Evolutionary conservation across 306 rosid species (phyloP).

Genomic region (Dalbergia cochinchinensis): DNA sequence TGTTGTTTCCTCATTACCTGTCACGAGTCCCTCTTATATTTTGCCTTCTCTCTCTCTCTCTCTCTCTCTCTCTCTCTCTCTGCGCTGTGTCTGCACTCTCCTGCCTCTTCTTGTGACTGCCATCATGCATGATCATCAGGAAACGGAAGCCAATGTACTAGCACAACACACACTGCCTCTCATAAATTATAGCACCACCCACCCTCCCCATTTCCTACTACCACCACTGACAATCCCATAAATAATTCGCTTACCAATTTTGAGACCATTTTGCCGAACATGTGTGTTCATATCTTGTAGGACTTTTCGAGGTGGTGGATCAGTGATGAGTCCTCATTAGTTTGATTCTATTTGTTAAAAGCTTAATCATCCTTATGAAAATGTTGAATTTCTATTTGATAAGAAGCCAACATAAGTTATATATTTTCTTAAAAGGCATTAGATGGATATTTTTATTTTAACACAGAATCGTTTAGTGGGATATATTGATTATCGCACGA

Average conservation of each 20-base stretch:
- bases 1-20: constrained; percentile 53
- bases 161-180: constrained; percentile 32
- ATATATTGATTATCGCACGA: constrained; percentile 28
- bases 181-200: constrained; percentile 66
- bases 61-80: not conserved
- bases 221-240: constrained; percentile 59
- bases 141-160: constrained; percentile 52
- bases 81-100: constrained; percentile 26
- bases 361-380: too few relatives aligned
- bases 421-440: constrained; percentile 9
- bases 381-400: not conserved
- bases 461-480: constrained; percentile 29
- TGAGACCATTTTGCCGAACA: not conserved
- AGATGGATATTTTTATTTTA: not conserved
- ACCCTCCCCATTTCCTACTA: constrained; percentile 41
- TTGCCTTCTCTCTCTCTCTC: not conserved
- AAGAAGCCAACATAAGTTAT: not conserved
- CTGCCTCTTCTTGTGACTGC: constrained; percentile 63
- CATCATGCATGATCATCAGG: constrained; percentile 55
- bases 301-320: constrained; percentile 34
- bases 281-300: not conserved
- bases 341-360: constrained; percentile 17
- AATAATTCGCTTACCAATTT: constrained; percentile 45
- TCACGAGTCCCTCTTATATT: constrained; percentile 2
- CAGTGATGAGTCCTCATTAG: constrained; percentile 10